Conservation (phyloP, 169 alveolate species). For the Ichthyophthirius multifiliis region DNA sequence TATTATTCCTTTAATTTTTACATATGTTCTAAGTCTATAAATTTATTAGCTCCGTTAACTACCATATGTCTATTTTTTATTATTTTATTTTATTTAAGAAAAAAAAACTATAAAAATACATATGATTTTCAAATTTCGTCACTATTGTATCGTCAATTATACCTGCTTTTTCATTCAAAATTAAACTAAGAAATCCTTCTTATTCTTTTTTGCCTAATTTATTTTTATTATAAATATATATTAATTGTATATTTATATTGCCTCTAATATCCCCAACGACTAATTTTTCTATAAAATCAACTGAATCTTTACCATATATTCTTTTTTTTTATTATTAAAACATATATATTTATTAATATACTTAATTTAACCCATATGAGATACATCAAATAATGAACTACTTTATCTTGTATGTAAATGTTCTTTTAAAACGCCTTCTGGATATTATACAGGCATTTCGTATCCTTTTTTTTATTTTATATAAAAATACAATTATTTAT, state of each 20-base stretch:
- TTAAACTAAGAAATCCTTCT: constrained; percentile 42
- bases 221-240: neutral
- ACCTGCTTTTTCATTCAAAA: constrained; percentile 61
- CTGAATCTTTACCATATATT: constrained; percentile 18
- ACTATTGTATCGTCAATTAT: constrained; percentile 62
- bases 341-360: neutral
- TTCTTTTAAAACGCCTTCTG: constrained; percentile 54
- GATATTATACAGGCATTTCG: constrained; percentile 70
- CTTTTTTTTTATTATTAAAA: neutral
- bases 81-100: neutral
- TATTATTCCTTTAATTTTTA: neutral
- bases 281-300: constrained; percentile 23
- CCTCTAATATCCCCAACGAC: constrained; percentile 28
- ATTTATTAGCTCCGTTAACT: constrained; percentile 71
- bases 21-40: constrained; percentile 51
- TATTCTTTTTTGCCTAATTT: constrained; percentile 27
- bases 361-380: constrained; percentile 63
- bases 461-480: constrained; percentile 24
- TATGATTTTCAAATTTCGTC: constrained; percentile 33
- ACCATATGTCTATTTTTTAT: constrained; percentile 49
- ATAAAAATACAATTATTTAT: neutral
- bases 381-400: constrained; percentile 59
- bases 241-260: neutral
- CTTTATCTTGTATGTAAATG: constrained; percentile 55
- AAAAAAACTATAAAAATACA: neutral